Base-by-base conservation (phyloP, 345 rosid species). In the Ceriops zippeliana region DNA sequence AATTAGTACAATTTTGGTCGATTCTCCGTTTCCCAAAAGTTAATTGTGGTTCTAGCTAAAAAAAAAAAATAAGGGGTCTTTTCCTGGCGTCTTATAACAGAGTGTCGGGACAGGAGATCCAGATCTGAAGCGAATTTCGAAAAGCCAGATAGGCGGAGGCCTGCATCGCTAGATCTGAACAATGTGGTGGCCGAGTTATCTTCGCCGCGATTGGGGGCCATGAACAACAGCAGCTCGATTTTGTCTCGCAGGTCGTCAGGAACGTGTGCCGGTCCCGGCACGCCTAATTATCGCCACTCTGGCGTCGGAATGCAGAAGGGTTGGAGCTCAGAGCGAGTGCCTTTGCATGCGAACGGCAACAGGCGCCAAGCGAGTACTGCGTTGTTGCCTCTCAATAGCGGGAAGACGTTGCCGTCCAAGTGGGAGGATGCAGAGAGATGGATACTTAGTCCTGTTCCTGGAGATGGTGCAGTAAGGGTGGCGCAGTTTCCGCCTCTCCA, bases 391-490 rank as follows among this genome's bases (percentile, higher is more conserved):
- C 75, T 80, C 28, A 86, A 83, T 77, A 89, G 86, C 65, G 96
- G 96, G 53, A 86, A 87, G 80, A 83, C 93, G 15, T 79, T 95
- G 79, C 99, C 99, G 46, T 95, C 97, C 0, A 95, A 95, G 56
- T 95, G 99, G 99, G 99, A 95, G 82, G 99, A 95, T 74, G 99
- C 99, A 5, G 99, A 95, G 89, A 85, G 99, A 80, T 95, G 99
- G 99, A 95, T 95, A 70, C 75, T 86, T 53, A 95, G 99, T 83
- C 99, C 99, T 21, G 85, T 91, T 68, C 81, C 90, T 6, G 89
- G 86, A 24, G 97, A 89, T 70, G 81, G 86, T 73, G 80, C 60
- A 9, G 66, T 70, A 1, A 86, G 84, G 42, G 83, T 84, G 59
- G 82, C 85, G 59, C 86, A 95, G 8, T 52, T 85, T 61, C 81